These are phyloP conservation scores for Ambrosia trifida DNA, from an alignment of 129 eudicot species.

Conservation along the genomic window DNA sequence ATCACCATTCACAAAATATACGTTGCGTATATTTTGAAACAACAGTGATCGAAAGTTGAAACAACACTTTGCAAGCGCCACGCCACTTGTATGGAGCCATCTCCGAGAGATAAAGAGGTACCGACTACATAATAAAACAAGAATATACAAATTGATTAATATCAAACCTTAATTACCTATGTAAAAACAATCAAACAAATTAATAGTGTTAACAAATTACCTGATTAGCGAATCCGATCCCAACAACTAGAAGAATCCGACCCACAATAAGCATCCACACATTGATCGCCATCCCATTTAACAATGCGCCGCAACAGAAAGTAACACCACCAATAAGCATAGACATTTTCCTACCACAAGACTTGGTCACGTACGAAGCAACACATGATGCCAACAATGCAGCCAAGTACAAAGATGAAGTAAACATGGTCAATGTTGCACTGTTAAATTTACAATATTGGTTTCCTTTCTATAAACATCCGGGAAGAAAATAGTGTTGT, in stretches of 20 bases:
- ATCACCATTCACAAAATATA: no score
- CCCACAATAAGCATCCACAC: constrained; percentile 55
- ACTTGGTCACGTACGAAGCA: constrained; percentile 37
- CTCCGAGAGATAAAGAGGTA: constrained; percentile 58
- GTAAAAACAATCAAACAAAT: no score
- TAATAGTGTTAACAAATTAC: constrained; percentile 15
- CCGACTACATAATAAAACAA: constrained; percentile 39
- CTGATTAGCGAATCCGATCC: constrained; percentile 75
- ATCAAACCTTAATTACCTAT: not conserved
- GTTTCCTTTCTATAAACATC: constrained; percentile 19
- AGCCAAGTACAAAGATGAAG: constrained; percentile 62
- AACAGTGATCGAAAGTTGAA: constrained; percentile 55
- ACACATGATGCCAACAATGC: constrained; percentile 38
- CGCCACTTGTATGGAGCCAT: constrained; percentile 56
- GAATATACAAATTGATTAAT: not conserved
- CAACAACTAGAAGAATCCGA: constrained; percentile 51
- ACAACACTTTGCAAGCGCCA: constrained; percentile 52
- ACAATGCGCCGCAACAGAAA: constrained; percentile 38
- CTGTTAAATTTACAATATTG: constrained; percentile 60
- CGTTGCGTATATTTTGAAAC: no score
- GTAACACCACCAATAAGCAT: constrained; percentile 52
- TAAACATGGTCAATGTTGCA: constrained; percentile 43
- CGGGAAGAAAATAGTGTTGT: no score
- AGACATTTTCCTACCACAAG: constrained; percentile 37
- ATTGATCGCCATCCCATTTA: constrained; percentile 42